These are phyloP conservation scores for Mycena sp. DNA, from an alignment of 1,284 basidiomycete species.

Conservation along the genomic window DNA sequence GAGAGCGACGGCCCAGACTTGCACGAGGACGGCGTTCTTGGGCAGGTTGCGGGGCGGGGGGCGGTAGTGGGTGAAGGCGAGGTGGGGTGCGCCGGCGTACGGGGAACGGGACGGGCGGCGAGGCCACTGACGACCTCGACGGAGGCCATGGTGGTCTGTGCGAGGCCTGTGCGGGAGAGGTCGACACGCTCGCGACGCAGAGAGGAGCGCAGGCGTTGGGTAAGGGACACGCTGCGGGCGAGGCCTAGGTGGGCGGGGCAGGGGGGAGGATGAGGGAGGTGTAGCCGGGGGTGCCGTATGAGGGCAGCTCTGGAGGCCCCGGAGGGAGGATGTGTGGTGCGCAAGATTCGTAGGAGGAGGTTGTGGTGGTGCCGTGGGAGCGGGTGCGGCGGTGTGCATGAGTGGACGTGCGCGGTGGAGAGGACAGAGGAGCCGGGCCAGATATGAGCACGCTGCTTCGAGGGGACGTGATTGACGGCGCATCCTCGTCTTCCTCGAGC, in stretches of 20 bases:
- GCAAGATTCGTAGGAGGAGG: slow-evolving; percentile 18
- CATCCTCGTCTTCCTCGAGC: slow-evolving; percentile 64
- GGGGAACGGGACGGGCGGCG: slow-evolving; percentile 37
- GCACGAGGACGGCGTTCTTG: slow-evolving; percentile 75
- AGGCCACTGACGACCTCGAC: slow-evolving; percentile 80
- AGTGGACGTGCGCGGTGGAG: slow-evolving; percentile 19
- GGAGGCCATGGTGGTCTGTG: slow-evolving; percentile 87
- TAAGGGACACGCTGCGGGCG: slow-evolving; percentile 16
- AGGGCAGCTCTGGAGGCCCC: slow-evolving; percentile 48
- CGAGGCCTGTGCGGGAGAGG: slow-evolving; percentile 76
- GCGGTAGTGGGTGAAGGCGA: slow-evolving; percentile 66
- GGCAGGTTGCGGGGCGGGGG: slow-evolving; percentile 80
- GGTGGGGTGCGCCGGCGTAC: slow-evolving; percentile 15
- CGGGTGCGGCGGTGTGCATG: slow-evolving; percentile 42
- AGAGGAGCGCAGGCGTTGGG: slow-evolving; percentile 20
- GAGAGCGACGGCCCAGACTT: slow-evolving; percentile 86
- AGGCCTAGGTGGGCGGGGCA: slow-evolving; percentile 51
- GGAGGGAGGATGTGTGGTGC: slow-evolving; percentile 21
- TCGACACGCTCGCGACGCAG: slow-evolving; percentile 63
- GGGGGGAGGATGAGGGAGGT: slow-evolving; percentile 78
- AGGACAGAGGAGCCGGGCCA: slow-evolving; percentile 24
- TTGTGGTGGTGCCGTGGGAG: slow-evolving; percentile 35
- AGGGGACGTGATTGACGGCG: slow-evolving; percentile 21
- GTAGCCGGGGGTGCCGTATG: slow-evolving; percentile 68
- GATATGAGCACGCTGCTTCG: slow-evolving; percentile 41